A percentile compares a stretch with the other conserved stretches of the same genome.
Conservation (phyloP, 495 filamentous ascomycete genomes). For the Antarctomyces pellizariae region DNA sequence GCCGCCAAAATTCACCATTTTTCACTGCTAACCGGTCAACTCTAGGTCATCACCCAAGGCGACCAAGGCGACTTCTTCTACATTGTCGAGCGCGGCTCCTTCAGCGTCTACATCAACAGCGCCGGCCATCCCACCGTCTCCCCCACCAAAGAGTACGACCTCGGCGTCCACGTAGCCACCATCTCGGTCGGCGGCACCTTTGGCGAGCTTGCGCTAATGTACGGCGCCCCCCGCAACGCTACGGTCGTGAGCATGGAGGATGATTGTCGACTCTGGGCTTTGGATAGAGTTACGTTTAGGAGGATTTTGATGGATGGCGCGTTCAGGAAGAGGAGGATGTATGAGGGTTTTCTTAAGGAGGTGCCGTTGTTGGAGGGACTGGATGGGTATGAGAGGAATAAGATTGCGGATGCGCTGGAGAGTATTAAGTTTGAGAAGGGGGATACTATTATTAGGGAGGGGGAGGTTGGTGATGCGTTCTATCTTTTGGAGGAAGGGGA, state of each 20-base stretch:
- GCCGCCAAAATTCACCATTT: not conserved
- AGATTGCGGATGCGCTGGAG: slow-evolving; percentile 91
- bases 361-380: slow-evolving; percentile 70
- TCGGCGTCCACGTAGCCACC: slow-evolving; percentile 62
- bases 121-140: slow-evolving; percentile 64
- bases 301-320: slow-evolving; percentile 97
- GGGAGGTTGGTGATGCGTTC: slow-evolving; percentile 79
- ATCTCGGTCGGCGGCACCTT: slow-evolving; percentile 88
- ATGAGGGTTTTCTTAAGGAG: slow-evolving; percentile 93
- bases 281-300: slow-evolving; percentile 91
- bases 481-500: slow-evolving; percentile 78
- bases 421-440: slow-evolving; percentile 68
- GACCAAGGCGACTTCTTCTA: slow-evolving; percentile 97
- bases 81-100: slow-evolving; percentile 74
- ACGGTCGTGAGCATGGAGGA: slow-evolving; percentile 71
- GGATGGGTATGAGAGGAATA: slow-evolving; percentile 76
- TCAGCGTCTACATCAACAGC: slow-evolving; percentile 76
- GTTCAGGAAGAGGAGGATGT: slow-evolving; percentile 86
- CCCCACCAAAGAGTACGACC: slow-evolving; percentile 50
- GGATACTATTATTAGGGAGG: slow-evolving; percentile 67
- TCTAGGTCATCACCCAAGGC: slow-evolving; percentile 72
- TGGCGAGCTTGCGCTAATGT: slow-evolving; percentile 94
- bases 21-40: slow-evolving; percentile 7
- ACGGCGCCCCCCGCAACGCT: slow-evolving; percentile 92
- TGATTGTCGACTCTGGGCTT: slow-evolving; percentile 66